phyloP scores from a whole-genome alignment of 345 rosid genomes.

The Heritiera fomes region DNA sequence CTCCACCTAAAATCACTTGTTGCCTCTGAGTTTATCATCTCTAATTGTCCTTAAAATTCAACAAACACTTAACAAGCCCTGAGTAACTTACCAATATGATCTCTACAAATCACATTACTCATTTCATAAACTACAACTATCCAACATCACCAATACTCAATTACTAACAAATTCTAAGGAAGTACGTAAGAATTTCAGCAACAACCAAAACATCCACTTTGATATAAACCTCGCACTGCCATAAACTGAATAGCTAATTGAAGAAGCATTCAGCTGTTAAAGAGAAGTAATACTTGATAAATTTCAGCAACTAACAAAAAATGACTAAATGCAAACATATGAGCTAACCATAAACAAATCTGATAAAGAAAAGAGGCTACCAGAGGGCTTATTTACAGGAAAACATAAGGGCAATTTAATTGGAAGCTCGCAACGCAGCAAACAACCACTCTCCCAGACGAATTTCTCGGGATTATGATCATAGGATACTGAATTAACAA shows the following conservation, averaged over 20 bases:
- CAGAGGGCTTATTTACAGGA: slow-evolving; percentile 51
- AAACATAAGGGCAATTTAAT: slow-evolving; percentile 65
- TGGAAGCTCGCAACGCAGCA: slow-evolving; percentile 74
- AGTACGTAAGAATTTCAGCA: not conserved
- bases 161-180: not conserved
- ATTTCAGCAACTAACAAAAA: not conserved
- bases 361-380: slow-evolving; percentile 33
- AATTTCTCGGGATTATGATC: slow-evolving; percentile 60
- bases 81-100: not conserved
- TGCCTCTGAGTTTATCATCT: not conserved
- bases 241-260: not conserved
- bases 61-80: not conserved
- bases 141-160: not conserved
- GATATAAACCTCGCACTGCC: not conserved
- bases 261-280: not conserved
- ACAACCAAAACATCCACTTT: not conserved
- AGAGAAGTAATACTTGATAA: not conserved
- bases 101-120: not conserved
- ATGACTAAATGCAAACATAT: not conserved
- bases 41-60: not conserved
- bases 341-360: too few relatives aligned
- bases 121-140: not conserved
- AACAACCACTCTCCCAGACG: slow-evolving; percentile 85
- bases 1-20: not conserved
- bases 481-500: slow-evolving; percentile 54